Evolutionary conservation across 202 grass and related monocot species (phyloP), one percentile per base, ranked within the genome.

Genomic region (Setaria italica): DNA sequence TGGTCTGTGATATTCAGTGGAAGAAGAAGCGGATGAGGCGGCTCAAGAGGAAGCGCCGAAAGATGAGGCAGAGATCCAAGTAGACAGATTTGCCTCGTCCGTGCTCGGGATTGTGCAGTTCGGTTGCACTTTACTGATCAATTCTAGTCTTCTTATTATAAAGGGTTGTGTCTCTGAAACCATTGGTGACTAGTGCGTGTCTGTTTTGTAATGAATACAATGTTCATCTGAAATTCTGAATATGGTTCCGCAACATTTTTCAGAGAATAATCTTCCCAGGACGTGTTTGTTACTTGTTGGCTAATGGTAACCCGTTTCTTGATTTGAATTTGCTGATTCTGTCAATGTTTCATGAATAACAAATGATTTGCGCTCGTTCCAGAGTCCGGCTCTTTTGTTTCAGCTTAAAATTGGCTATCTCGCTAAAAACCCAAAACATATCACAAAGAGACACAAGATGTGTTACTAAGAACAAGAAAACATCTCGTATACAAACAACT

Each of bases 1-100:
- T 66, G 12, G 0, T 54, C 3, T 65, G 39, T 41, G n/a, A 4
- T 11, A 0, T 20, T 0, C 84, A 91, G 86, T 93, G 88, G 92
- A 90, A 93, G 88, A 93, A 93, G 92, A 93, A 93, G 86, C 67
- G 92, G 34, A 93, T 90, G 88, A 93, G 86, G 83, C 67, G 91
- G 9, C 91, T 93, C 33, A 93, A 93, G 85, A 88, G 91, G 86
- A 93, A 93, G 83, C 91, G 86, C 76, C 75, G 88, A 84, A 93
- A 93, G 91, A 93, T 89, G 88, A 88, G 91, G 80, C 88, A 88
- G 85, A 51, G 88, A 46, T 93, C 91, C 34, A 93, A 93, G 79
- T 90, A 91, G 76, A n/a, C 41, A 6, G 10, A 2, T 15, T 3
- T 16, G n/a, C 16, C 14, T 13, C 3, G 48, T 14, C 47, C 0